These are phyloP conservation scores for Paraconiothyrium brasiliense DNA, from an alignment of 2,329 filamentous ascomycete genomes.

Conservation along the genomic window DNA sequence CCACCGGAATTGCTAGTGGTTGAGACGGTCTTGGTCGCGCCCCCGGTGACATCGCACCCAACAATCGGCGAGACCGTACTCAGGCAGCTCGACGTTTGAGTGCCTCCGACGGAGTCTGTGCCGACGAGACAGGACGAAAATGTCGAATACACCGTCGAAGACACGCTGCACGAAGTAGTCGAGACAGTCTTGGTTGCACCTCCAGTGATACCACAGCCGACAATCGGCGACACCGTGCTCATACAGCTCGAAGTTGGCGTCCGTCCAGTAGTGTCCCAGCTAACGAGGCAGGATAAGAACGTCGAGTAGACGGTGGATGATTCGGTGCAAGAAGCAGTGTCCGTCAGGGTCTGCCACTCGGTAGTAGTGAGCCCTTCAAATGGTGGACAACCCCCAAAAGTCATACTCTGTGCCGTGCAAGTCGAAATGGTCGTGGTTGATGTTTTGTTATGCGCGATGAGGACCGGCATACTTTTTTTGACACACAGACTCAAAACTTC, in stretches of 20 bases:
- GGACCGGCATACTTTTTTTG: not conserved
- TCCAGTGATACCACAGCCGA: not conserved
- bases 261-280: not conserved
- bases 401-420: not conserved
- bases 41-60: constrained; percentile 1
- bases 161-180: not conserved
- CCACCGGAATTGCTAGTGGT: not conserved
- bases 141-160: not conserved
- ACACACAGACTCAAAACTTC: not conserved
- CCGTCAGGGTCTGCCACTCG: not conserved
- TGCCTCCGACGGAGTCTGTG: not conserved
- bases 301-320: not conserved
- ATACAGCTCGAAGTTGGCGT: not conserved
- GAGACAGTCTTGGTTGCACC: not conserved
- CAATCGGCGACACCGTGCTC: not conserved
- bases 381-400: not conserved
- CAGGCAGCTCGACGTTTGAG: not conserved
- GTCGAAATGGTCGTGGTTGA: not conserved
- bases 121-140: not conserved
- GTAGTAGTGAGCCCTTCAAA: not conserved
- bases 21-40: not conserved
- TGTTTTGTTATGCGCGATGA: not conserved
- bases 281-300: not conserved
- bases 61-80: not conserved
- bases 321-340: not conserved